Percentiles rank a stretch among this genome's conserved stretches.
Evolutionary conservation across 352 stramenopile genomes (phyloP).

Genomic region (Globisporangium orthogonon): DNA sequence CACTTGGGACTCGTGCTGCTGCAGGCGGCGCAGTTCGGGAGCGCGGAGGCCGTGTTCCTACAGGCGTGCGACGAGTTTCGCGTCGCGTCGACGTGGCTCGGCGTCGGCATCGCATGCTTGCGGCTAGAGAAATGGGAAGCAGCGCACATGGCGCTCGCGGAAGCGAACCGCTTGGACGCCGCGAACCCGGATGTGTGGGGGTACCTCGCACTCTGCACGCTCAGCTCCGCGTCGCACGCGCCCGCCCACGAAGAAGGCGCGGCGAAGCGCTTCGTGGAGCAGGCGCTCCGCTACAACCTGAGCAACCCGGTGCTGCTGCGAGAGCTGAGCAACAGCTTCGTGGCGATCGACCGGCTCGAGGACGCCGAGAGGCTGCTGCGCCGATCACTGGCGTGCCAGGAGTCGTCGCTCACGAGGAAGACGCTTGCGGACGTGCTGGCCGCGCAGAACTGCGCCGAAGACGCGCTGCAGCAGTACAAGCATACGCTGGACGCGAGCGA

Average conservation of each 20-base stretch:
- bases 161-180: constrained; percentile 67
- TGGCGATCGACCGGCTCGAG: constrained; percentile 72
- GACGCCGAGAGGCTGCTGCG: constrained; percentile 61
- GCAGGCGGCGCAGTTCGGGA: constrained; percentile 53
- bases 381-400: constrained; percentile 52
- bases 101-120: constrained; percentile 61
- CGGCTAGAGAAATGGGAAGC: constrained; percentile 56
- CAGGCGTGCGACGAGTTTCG: constrained; percentile 49
- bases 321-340: constrained; percentile 77
- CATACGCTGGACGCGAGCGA: constrained; percentile 39
- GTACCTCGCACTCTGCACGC: constrained; percentile 54
- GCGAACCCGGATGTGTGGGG: constrained; percentile 72
- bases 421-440: constrained; percentile 70
- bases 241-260: constrained; percentile 33
- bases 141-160: constrained; percentile 53
- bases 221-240: constrained; percentile 21
- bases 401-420: constrained; percentile 74
- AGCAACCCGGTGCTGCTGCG: constrained; percentile 57
- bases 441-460: constrained; percentile 74
- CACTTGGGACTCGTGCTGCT: constrained; percentile 56
- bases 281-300: constrained; percentile 57
- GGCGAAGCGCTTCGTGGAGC: constrained; percentile 38
- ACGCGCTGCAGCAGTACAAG: constrained; percentile 63
- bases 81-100: constrained; percentile 70
- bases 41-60: constrained; percentile 50